phyloP scores from a whole-genome alignment of 192 early-diverging fungal species.

The Phycomyces blakesleeanus region DNA sequence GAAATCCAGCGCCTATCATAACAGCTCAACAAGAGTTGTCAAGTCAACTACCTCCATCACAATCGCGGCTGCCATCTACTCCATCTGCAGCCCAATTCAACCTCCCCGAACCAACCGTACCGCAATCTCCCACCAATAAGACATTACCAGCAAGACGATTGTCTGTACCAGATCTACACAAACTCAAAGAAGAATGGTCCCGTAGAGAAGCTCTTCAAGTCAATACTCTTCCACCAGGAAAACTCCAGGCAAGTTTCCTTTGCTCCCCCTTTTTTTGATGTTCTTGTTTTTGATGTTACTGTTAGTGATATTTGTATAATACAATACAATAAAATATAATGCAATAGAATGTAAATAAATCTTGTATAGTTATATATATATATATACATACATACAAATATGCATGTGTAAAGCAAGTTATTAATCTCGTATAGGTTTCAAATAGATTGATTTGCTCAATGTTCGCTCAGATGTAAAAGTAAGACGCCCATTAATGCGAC shows the following conservation, averaged over 20 bases:
- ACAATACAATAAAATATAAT: no score
- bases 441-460: conserved; percentile 37
- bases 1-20: no score
- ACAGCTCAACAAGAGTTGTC: neutral
- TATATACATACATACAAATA: no score
- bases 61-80: neutral
- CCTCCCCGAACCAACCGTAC: neutral
- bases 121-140: neutral
- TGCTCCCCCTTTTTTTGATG: neutral
- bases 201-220: conserved; percentile 14
- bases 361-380: no score
- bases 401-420: no score
- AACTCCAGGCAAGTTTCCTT: conserved; percentile 24
- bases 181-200: conserved; percentile 17
- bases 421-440: neutral
- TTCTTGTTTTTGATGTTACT: no score
- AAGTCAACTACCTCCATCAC: neutral
- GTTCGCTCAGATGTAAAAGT: conserved; percentile 20
- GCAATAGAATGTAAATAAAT: no score
- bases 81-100: neutral
- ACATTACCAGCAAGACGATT: conserved; percentile 5
- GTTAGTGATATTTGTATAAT: no score
- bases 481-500: conserved; percentile 22
- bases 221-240: conserved; percentile 16
- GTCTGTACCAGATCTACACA: conserved; percentile 30